Evolutionary conservation across 768 basidiomycete species (phyloP).

Genomic region (Leucocoprinus birnbaumii): DNA sequence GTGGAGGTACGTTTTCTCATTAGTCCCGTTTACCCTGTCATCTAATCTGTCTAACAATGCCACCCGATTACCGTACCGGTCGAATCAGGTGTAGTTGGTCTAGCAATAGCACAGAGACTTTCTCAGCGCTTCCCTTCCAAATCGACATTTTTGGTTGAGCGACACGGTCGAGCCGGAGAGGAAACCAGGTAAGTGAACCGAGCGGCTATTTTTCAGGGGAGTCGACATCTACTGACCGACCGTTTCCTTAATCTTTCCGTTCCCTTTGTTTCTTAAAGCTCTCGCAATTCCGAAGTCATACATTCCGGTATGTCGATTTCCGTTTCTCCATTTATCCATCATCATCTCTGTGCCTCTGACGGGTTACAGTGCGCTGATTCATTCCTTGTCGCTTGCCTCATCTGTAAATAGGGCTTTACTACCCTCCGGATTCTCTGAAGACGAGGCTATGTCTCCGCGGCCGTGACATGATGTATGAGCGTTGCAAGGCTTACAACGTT

Average conservation of each 20-base stretch:
- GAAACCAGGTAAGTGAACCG: slow-evolving; percentile 67
- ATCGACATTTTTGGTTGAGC: slow-evolving; percentile 80
- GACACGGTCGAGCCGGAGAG: slow-evolving; percentile 72
- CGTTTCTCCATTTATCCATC: not conserved
- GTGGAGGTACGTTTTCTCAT: slow-evolving; percentile 58
- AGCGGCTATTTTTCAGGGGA: too few relatives aligned
- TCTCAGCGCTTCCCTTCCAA: slow-evolving; percentile 59
- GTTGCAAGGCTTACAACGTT: slow-evolving; percentile 61
- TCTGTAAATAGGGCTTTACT: slow-evolving; percentile 64
- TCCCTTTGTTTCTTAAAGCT: slow-evolving; percentile 41
- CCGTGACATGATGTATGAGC: slow-evolving; percentile 77
- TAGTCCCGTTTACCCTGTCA: not conserved
- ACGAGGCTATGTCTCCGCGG: slow-evolving; percentile 85
- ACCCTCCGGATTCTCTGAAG: slow-evolving; percentile 81
- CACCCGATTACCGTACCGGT: not conserved
- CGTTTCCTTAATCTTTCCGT: not conserved
- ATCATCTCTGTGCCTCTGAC: not conserved
- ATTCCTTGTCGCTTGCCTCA: not conserved
- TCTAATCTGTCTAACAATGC: not conserved
- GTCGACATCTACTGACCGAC: not conserved
- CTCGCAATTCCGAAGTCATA: slow-evolving; percentile 93
- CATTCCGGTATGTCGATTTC: slow-evolving; percentile 62
- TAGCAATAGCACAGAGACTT: slow-evolving; percentile 81
- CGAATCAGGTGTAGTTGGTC: slow-evolving; percentile 71
- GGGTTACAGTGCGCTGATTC: not conserved